A percentile compares a stretch with the other conserved stretches of the same genome.
Conservation (phyloP, 1,284 basidiomycete genomes). For the Fomitopsis palustris region DNA sequence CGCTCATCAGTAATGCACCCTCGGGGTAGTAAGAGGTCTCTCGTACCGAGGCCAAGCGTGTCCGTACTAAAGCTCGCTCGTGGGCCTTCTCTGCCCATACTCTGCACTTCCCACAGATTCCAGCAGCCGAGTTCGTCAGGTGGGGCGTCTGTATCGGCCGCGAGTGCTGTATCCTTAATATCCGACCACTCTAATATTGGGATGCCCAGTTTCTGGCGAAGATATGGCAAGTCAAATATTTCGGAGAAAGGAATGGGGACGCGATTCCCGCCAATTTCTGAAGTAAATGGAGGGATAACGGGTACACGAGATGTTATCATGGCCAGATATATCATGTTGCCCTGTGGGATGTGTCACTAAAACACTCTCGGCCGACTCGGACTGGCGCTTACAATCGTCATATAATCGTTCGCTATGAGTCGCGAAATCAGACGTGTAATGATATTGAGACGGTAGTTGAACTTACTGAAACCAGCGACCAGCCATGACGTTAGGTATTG, state of each 20-base stretch:
- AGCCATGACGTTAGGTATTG: slow-evolving; percentile 64
- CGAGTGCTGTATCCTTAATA: slow-evolving; percentile 28
- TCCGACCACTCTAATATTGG: slow-evolving; percentile 38
- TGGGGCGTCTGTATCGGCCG: slow-evolving; percentile 8
- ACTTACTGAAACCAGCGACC: slow-evolving; percentile 63
- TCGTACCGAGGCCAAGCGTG: slow-evolving; percentile 47
- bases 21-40: neutral
- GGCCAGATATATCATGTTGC: slow-evolving; percentile 62
- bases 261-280: slow-evolving; percentile 46
- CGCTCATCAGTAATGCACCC: neutral
- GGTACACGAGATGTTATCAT: slow-evolving; percentile 58
- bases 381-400: slow-evolving; percentile 45
- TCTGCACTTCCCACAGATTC: slow-evolving; percentile 51
- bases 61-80: slow-evolving; percentile 41
- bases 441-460: neutral
- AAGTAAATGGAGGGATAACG: slow-evolving; percentile 56
- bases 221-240: slow-evolving; percentile 36
- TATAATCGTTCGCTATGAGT: slow-evolving; percentile 57
- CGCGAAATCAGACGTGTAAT: neutral
- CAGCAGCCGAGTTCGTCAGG: slow-evolving; percentile 65
- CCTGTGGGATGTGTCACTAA: slow-evolving; percentile 28
- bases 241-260: slow-evolving; percentile 31
- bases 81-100: slow-evolving; percentile 33
- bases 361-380: neutral
- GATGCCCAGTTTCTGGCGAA: slow-evolving; percentile 27